phyloP scores from a whole-genome alignment of 2,329 filamentous ascomycete genomes.

The Curvularia sp. region DNA sequence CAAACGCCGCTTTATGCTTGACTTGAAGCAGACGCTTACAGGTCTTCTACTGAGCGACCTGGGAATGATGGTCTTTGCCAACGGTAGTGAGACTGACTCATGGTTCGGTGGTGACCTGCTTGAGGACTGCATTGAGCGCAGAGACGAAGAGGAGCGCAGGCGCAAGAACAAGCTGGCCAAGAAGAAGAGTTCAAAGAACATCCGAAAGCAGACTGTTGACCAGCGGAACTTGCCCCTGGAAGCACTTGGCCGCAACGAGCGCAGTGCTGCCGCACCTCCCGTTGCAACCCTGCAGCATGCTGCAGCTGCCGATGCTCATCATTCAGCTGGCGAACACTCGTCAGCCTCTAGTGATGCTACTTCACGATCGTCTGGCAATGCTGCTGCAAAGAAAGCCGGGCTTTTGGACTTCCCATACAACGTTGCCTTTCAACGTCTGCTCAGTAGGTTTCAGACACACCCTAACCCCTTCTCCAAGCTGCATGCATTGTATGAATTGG shows the following conservation, averaged over 20 bases:
- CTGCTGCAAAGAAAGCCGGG: conserved; percentile 53
- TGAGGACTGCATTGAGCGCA: conserved; percentile 52
- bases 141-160: conserved; percentile 51
- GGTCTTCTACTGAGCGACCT: conserved; percentile 89
- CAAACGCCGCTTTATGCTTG: conserved; percentile 78
- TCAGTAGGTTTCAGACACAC: conserved; percentile 87
- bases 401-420: conserved; percentile 76
- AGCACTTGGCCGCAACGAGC: conserved; percentile 51
- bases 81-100: conserved; percentile 88
- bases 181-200: conserved; percentile 67
- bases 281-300: conserved; percentile 53
- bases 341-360: conserved; percentile 56
- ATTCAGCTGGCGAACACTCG: conserved; percentile 56
- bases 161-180: conserved; percentile 48
- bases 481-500: conserved; percentile 80
- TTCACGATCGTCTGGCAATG: conserved; percentile 50
- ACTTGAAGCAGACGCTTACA: conserved; percentile 79
- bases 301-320: conserved; percentile 47
- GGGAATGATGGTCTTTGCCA: conserved; percentile 82
- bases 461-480: conserved; percentile 89
- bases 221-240: conserved; percentile 53
- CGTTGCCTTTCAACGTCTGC: conserved; percentile 77
- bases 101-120: conserved; percentile 75
- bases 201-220: conserved; percentile 52
- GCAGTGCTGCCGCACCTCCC: conserved; percentile 52